Conservation (phyloP, 495 filamentous ascomycete genomes). For the Trichoderma parareesei region DNA sequence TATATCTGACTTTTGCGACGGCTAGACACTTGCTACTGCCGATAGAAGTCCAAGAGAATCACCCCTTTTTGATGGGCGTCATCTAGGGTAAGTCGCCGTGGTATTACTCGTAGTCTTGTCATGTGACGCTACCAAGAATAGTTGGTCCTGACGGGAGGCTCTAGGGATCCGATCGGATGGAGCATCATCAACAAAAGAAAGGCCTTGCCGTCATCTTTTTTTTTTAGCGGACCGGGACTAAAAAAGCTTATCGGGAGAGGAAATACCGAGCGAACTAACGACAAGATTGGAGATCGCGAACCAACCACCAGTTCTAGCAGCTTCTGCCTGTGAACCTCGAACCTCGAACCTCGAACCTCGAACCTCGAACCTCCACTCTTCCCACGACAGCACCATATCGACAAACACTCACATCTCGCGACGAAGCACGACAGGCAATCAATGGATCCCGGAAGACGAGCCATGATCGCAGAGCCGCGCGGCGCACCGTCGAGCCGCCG, state of each 20-base stretch:
- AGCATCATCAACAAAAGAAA: background rate
- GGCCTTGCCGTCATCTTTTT: background rate
- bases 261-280: background rate
- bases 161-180: background rate
- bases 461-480: constrained; percentile 40
- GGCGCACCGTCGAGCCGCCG: constrained; percentile 26
- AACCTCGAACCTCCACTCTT: too few species aligned
- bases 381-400: too few species aligned
- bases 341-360: background rate
- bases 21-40: background rate
- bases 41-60: background rate
- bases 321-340: background rate
- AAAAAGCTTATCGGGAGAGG: constrained; percentile 4
- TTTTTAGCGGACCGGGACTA: constrained; percentile 1
- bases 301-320: background rate
- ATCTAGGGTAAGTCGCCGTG: background rate
- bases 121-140: background rate
- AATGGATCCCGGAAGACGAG: constrained; percentile 40
- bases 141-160: background rate
- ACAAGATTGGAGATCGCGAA: background rate
- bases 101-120: background rate
- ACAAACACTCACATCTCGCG: too few species aligned
- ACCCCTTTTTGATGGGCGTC: background rate
- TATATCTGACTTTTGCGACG: too few species aligned
- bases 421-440: background rate